Percentiles rank a stretch among this genome's conserved stretches.
These are phyloP conservation scores for Amylostereum areolatum DNA, from an alignment of 1,284 basidiomycete species.

Conservation along the genomic window DNA sequence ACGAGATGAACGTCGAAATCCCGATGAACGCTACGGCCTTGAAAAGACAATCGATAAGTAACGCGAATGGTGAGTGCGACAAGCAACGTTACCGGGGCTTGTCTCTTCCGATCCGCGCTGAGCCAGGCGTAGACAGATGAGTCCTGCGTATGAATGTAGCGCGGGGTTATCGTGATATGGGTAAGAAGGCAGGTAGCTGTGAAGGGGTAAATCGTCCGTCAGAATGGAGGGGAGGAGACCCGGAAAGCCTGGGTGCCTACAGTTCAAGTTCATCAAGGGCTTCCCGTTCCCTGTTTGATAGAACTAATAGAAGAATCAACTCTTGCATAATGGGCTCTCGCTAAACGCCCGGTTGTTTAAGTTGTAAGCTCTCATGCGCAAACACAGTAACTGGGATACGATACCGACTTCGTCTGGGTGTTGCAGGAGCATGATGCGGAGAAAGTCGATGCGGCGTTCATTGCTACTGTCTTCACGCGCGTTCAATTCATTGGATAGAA, in stretches of 20 bases:
- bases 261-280: conserved; percentile 83
- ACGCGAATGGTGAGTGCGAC: not conserved
- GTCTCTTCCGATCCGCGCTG: conserved; percentile 24
- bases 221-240: not conserved
- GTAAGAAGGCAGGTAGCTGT: conserved; percentile 77
- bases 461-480: conserved; percentile 20
- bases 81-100: not conserved
- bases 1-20: conserved; percentile 24
- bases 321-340: conserved; percentile 72
- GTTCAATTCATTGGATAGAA: conserved; percentile 29
- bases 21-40: not conserved
- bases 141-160: conserved; percentile 78
- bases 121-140: conserved; percentile 60
- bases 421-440: conserved; percentile 65
- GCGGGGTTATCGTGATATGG: conserved; percentile 79
- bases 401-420: conserved; percentile 53
- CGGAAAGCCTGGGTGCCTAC: conserved; percentile 37
- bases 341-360: conserved; percentile 31
- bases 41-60: not conserved
- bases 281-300: conserved; percentile 48
- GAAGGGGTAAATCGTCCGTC: conserved; percentile 1
- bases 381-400: not conserved
- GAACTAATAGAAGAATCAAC: conserved; percentile 62
- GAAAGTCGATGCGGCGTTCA: conserved; percentile 47
- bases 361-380: not conserved